A percentile compares a stretch with the other conserved stretches of the same genome.
phyloP scores from a whole-genome alignment of 1,284 basidiomycete species.

The Cystobasidiaceae sp. region DNA sequence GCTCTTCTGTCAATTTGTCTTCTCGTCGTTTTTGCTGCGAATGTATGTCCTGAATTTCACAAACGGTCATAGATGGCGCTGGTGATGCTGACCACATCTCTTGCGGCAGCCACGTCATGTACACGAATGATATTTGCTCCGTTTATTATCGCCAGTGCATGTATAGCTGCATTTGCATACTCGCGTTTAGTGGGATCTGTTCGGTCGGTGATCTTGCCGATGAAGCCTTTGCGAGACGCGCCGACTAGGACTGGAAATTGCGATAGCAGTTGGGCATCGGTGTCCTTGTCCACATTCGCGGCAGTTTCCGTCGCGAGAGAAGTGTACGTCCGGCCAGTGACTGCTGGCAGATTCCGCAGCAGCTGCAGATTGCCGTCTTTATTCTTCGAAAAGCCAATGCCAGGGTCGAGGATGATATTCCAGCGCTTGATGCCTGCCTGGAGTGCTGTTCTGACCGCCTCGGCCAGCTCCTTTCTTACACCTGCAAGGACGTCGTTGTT shows the following conservation, averaged over 20 bases:
- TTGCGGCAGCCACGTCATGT: slow-evolving; percentile 71
- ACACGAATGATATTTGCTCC: slow-evolving; percentile 71
- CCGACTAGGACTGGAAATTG: slow-evolving; percentile 73
- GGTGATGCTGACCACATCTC: slow-evolving; percentile 56
- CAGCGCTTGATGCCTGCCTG: slow-evolving; percentile 75
- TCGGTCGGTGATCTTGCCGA: slow-evolving; percentile 60
- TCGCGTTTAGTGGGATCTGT: slow-evolving; percentile 60
- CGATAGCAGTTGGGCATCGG: slow-evolving; percentile 48
- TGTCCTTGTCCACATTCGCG: not conserved
- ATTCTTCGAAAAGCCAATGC: slow-evolving; percentile 91
- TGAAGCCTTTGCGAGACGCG: slow-evolving; percentile 73
- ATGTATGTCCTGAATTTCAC: slow-evolving; percentile 9
- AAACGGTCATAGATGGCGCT: slow-evolving; percentile 51
- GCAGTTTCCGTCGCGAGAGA: slow-evolving; percentile 22
- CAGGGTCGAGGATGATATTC: slow-evolving; percentile 88
- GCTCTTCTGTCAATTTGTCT: not conserved
- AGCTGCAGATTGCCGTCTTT: slow-evolving; percentile 68
- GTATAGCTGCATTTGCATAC: slow-evolving; percentile 76
- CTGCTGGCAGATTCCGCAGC: slow-evolving; percentile 54
- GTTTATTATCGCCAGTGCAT: slow-evolving; percentile 69
- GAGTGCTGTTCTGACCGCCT: slow-evolving; percentile 64
- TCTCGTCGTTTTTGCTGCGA: not conserved
- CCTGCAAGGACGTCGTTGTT: slow-evolving; percentile 63
- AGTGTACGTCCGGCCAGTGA: slow-evolving; percentile 48
- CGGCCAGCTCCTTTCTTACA: slow-evolving; percentile 67